A percentile compares a stretch with the other conserved stretches of the same genome.
Conservation (phyloP, 169 alveolate genomes). For the Plasmodium billcollinsi region DNA sequence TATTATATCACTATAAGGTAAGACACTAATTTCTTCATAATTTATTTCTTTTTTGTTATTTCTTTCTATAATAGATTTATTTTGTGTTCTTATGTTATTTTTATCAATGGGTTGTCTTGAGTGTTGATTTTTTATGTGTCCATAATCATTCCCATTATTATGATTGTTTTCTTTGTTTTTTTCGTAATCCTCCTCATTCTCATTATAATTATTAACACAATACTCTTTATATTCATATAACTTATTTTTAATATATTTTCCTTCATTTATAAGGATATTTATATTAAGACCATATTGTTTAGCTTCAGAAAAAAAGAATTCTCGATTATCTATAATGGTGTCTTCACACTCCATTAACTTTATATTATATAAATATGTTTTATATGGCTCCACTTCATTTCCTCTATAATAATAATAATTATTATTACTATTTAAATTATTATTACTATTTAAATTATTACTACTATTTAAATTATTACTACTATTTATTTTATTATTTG, state of each 20-base stretch:
- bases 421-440: not conserved
- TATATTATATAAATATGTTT: slow-evolving; percentile 44
- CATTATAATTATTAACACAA: slow-evolving; percentile 3
- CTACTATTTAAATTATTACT: not conserved
- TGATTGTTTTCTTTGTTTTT: not conserved
- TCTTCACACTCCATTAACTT: slow-evolving; percentile 67
- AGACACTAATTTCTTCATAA: slow-evolving; percentile 22
- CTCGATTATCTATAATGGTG: slow-evolving; percentile 18
- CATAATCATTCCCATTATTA: not conserved
- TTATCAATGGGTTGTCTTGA: not conserved
- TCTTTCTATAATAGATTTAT: not conserved
- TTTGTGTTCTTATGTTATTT: not conserved
- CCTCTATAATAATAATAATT: not conserved
- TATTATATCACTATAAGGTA: slow-evolving; percentile 67
- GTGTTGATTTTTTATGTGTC: not conserved
- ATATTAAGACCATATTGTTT: slow-evolving; percentile 11
- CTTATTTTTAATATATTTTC: slow-evolving; percentile 18
- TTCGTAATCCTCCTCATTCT: not conserved
- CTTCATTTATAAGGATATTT: slow-evolving; percentile 44
- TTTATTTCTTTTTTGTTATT: slow-evolving; percentile 11
- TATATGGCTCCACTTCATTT: not conserved
- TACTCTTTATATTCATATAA: slow-evolving; percentile 39
- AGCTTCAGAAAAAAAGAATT: slow-evolving; percentile 48
- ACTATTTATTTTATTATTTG: not conserved
- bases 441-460: not conserved